A percentile compares a stretch with the other conserved stretches of the same genome.
These are phyloP conservation scores for Scorias spongiosa DNA, from an alignment of 2,329 filamentous ascomycete genomes.

Conservation along the genomic window DNA sequence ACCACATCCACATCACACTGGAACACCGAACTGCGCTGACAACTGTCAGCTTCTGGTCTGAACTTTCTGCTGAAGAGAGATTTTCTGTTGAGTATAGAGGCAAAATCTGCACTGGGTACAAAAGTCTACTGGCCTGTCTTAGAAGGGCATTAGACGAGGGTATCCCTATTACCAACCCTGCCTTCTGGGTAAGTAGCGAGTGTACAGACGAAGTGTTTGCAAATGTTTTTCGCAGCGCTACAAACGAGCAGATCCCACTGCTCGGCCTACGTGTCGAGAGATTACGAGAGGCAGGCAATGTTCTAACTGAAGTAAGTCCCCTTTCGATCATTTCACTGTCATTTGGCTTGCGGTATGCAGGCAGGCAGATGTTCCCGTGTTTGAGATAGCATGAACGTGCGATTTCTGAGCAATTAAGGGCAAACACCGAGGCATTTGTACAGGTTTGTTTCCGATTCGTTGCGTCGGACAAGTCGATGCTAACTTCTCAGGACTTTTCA, in stretches of 20 bases:
- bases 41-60: slow-evolving; percentile 65
- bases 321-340: not conserved
- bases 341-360: no score
- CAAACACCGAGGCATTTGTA: no score
- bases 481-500: no score
- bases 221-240: slow-evolving; percentile 74
- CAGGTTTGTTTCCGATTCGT: no score
- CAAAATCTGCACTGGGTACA: slow-evolving; percentile 83
- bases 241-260: slow-evolving; percentile 74
- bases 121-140: slow-evolving; percentile 76
- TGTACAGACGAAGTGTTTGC: slow-evolving; percentile 60
- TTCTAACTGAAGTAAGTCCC: slow-evolving; percentile 55
- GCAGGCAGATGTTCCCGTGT: no score
- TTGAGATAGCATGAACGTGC: no score
- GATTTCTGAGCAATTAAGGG: no score
- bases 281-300: slow-evolving; percentile 64
- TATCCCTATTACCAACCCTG: slow-evolving; percentile 75
- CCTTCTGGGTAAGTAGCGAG: slow-evolving; percentile 50
- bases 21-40: slow-evolving; percentile 1
- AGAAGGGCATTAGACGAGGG: slow-evolving; percentile 81
- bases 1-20: not conserved
- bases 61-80: slow-evolving; percentile 49
- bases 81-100: slow-evolving; percentile 74
- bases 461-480: no score
- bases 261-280: slow-evolving; percentile 63